Evolutionary conservation across 2,329 filamentous ascomycete species (phyloP).

Genomic region (Bipolaris sorokiniana): DNA sequence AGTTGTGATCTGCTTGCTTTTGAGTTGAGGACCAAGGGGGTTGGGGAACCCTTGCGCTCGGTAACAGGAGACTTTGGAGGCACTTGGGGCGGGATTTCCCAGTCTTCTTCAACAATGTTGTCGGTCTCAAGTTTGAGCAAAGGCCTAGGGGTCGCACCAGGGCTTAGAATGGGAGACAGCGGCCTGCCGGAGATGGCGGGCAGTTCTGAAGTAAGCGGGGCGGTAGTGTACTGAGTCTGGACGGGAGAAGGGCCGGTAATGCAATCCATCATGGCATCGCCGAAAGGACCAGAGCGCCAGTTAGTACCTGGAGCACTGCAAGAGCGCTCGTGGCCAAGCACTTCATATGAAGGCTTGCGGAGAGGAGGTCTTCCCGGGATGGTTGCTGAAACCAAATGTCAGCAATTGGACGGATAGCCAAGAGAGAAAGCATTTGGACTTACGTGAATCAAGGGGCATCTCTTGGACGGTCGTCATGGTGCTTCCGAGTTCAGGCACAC

Average conservation of each 20-base stretch:
- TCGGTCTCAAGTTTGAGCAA: conserved; percentile 43
- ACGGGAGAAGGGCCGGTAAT: conserved; percentile 46
- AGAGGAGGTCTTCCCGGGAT: conserved; percentile 51
- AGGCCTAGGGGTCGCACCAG: conserved; percentile 37
- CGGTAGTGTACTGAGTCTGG: conserved; percentile 23
- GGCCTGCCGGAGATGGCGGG: conserved; percentile 20
- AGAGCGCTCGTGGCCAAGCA: conserved; percentile 48
- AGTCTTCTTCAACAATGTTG: conserved; percentile 23
- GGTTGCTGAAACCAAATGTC: conserved; percentile 38
- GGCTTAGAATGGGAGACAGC: conserved; percentile 44
- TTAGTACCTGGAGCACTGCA: conserved; percentile 48
- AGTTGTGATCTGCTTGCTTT: conserved; percentile 44
- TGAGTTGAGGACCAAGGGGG: conserved; percentile 39
- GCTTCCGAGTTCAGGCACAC: conserved; percentile 48
- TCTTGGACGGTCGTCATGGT: conserved; percentile 51
- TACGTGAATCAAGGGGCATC: conserved; percentile 49
- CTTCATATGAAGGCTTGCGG: conserved; percentile 42
- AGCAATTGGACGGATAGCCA: conserved; percentile 12
- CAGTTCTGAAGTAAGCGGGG: conserved; percentile 23
- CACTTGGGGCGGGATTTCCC: conserved; percentile 42
- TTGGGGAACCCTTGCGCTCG: conserved; percentile 45
- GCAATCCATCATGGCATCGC: conserved; percentile 49
- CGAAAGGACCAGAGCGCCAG: conserved; percentile 49
- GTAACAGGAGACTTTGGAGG: conserved; percentile 47
- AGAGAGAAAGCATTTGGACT: conserved; percentile 18